These are phyloP conservation scores for Solanum chacoense DNA, from an alignment of 305 asterid genomes.

Conservation along the genomic window DNA sequence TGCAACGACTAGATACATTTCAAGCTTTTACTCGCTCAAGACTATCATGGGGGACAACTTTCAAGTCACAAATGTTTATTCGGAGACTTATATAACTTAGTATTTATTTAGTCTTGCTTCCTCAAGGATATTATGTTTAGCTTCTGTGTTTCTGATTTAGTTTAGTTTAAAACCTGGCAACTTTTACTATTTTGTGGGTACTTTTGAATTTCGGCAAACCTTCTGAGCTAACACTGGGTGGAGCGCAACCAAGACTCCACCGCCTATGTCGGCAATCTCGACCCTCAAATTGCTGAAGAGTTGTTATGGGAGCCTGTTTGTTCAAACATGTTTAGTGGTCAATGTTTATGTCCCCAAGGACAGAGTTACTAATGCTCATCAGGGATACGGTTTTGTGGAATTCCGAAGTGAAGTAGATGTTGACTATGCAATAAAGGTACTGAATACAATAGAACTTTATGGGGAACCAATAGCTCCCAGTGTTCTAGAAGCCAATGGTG, in stretches of 20 bases:
- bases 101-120: neutral
- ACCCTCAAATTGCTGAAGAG: constrained; percentile 77
- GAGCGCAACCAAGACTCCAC: constrained; percentile 97
- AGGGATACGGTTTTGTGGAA: constrained; percentile 88
- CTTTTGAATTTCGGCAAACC: constrained; percentile 27
- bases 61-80: neutral
- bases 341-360: constrained; percentile 95
- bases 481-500: constrained; percentile 41
- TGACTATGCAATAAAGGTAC: constrained; percentile 83
- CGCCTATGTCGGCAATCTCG: constrained; percentile 84
- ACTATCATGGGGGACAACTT: neutral
- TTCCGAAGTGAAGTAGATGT: constrained; percentile 94
- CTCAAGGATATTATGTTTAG: neutral
- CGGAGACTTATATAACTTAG: neutral
- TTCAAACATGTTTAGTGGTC: constrained; percentile 89
- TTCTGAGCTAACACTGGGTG: constrained; percentile 82
- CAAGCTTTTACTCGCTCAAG: neutral
- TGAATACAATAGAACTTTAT: constrained; percentile 70
- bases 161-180: neutral
- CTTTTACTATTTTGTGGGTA: neutral
- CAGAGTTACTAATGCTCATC: constrained; percentile 83
- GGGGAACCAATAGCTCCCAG: constrained; percentile 56
- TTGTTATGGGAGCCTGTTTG: constrained; percentile 78
- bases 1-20: neutral
- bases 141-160: neutral